phyloP scores from a whole-genome alignment of 495 filamentous ascomycete genomes.

The Xylaria bambusicola region DNA sequence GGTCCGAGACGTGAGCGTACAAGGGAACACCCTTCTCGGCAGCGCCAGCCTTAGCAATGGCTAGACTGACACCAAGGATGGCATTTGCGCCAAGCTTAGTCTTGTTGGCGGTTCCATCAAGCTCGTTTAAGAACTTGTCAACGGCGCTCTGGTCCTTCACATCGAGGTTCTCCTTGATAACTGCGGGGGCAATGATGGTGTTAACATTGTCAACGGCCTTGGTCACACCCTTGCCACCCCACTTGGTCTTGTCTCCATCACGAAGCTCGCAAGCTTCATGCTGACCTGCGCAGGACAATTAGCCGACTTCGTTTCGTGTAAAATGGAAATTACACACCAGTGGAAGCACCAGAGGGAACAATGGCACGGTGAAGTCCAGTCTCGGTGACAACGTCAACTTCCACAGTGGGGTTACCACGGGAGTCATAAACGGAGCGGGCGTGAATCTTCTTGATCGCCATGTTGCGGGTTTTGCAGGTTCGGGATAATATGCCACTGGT shows the following conservation, averaged over 20 bases:
- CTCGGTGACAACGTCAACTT: conserved; percentile 93
- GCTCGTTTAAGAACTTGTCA: conserved; percentile 92
- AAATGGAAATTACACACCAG: conserved; percentile 60
- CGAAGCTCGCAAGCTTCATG: conserved; percentile 99
- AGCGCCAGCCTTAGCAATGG: conserved; percentile 95
- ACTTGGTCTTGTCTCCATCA: conserved; percentile 96
- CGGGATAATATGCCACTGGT: background rate
- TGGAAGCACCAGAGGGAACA: conserved; percentile 97
- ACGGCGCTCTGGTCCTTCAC: conserved; percentile 95
- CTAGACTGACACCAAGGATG: conserved; percentile 94
- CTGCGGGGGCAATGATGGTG: conserved; percentile 81
- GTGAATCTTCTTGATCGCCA: conserved; percentile 98
- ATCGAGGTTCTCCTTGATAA: conserved; percentile 91
- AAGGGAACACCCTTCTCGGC: conserved; percentile 98
- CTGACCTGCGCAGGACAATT: conserved; percentile 62
- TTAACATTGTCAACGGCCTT: conserved; percentile 98
- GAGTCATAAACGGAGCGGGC: conserved; percentile 99
- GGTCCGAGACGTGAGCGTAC: conserved; percentile 97
- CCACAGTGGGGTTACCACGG: conserved; percentile 93
- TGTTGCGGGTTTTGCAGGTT: conserved; percentile 35
- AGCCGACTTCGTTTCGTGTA: conserved; percentile 21
- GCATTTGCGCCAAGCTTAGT: conserved; percentile 97
- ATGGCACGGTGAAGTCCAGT: conserved; percentile 98
- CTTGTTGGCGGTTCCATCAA: conserved; percentile 97
- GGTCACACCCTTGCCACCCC: conserved; percentile 94